Evolutionary conservation across 345 rosid genomes (phyloP), one percentile per base, ranked within the genome.

Genomic region (Laguncularia racemosa): DNA sequence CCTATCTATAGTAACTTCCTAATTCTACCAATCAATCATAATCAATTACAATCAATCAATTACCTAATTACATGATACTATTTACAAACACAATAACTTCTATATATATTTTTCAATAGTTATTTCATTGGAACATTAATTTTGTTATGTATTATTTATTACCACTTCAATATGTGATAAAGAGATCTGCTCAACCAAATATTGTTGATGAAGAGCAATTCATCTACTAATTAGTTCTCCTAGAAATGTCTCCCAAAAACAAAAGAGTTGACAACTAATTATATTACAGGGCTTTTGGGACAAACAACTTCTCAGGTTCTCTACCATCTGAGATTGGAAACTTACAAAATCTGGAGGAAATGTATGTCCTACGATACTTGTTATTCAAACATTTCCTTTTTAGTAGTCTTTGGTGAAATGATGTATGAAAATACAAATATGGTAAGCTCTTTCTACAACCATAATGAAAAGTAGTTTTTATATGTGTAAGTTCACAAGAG

Each of bases 221-320:
- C n/a, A 17, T 11, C 40, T 4, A 2, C 2, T 26, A 13, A 14
- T 20, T 28, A 2, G 6, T 54, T 26, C 47, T 48, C 58, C 53
- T 44, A 26, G 43, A 28, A 19, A 17, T 6, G 16, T 28, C 44
- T 23, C 12, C 20, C 15, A 26, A 28, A 46, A 46, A 16, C 43
- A 44, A 47, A 6, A 20, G 2, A 12, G 16, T 21, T 53, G 40
- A 33, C 40, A 6, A 33, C 20, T 19, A 20, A 59, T 48, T 53
- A 55, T 55, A 21, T 59, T 51, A 59, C 58, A 87, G 97, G 45
- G 50, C 53, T 11, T 20, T 86, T 47, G 75, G 71, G 50, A 48
- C 78, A 20, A 90, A 86, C 72, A 83, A 83, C 66, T 90, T 86
- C 61, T 74, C 84, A 6, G 95, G 97, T 61, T 38, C 79, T 64